Conservation (phyloP, 805 yeast species). For the Saccharomycopsis fodiens region DNA sequence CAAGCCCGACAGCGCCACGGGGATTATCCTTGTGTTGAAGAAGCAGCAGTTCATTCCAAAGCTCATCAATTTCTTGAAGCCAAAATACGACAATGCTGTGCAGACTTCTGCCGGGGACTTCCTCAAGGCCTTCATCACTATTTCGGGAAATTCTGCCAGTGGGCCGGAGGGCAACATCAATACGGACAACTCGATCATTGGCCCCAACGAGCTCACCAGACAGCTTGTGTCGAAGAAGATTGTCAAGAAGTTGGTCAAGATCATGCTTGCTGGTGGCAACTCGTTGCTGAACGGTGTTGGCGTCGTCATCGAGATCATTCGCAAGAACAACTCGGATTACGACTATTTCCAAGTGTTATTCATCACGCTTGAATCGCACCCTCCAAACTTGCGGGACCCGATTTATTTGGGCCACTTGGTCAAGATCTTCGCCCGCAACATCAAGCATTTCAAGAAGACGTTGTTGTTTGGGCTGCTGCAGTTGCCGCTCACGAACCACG, state of each 20-base stretch:
- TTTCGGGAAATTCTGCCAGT: constrained; percentile 87
- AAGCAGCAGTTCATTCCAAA: constrained; percentile 68
- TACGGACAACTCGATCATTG: constrained; percentile 79
- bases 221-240: constrained; percentile 75
- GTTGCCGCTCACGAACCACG: constrained; percentile 3
- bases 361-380: constrained; percentile 78
- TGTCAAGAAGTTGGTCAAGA: constrained; percentile 56
- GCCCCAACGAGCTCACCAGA: constrained; percentile 91
- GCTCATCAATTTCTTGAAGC: constrained; percentile 62
- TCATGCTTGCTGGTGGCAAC: constrained; percentile 78
- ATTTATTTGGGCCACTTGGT: constrained; percentile 85
- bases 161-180: constrained; percentile 76
- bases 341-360: constrained; percentile 81
- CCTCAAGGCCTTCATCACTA: constrained; percentile 85
- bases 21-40: constrained; percentile 69
- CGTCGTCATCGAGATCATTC: constrained; percentile 84
- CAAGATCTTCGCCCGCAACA: constrained; percentile 63
- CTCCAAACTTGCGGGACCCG: constrained; percentile 90
- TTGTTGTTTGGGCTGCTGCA: constrained; percentile 14
- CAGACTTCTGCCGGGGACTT: constrained; percentile 96
- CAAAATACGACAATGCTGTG: constrained; percentile 50
- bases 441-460: constrained; percentile 55
- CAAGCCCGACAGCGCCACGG: constrained; percentile 82
- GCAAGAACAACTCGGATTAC: constrained; percentile 94
- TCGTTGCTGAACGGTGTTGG: constrained; percentile 94